Conservation (phyloP, 108 stramenopile species). For the Nitzschia putrida region DNA sequence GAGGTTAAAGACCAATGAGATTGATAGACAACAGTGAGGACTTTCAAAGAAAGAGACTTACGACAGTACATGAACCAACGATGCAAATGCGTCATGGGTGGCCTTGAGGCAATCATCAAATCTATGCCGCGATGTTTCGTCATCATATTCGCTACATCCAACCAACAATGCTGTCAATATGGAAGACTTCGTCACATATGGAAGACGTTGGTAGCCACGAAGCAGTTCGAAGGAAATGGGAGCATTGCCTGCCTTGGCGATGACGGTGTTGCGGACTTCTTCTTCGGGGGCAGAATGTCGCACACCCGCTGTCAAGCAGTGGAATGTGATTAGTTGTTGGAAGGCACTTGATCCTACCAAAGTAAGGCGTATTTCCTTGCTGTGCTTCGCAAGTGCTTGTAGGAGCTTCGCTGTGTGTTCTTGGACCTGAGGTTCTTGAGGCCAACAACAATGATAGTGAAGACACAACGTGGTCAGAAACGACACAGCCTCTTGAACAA, state of each 20-base stretch:
- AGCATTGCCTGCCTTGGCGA: slow-evolving; percentile 31
- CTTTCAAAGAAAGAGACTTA: slow-evolving; percentile 24
- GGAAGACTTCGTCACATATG: slow-evolving; percentile 63
- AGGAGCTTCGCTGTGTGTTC: slow-evolving; percentile 58
- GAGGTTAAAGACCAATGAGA: not conserved
- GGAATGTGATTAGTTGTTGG: slow-evolving; percentile 59
- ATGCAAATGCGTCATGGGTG: slow-evolving; percentile 61
- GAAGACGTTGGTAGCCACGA: slow-evolving; percentile 72
- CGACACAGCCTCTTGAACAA: slow-evolving; percentile 58
- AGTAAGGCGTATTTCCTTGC: slow-evolving; percentile 44
- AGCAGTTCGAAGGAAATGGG: slow-evolving; percentile 44
- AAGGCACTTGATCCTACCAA: slow-evolving; percentile 63
- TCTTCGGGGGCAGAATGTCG: slow-evolving; percentile 56
- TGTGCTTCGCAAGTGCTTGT: slow-evolving; percentile 56
- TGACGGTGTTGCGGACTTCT: slow-evolving; percentile 50
- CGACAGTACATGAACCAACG: slow-evolving; percentile 64
- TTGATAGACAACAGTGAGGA: too few species aligned
- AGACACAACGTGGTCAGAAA: slow-evolving; percentile 71
- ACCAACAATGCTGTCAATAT: slow-evolving; percentile 69
- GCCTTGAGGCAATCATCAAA: slow-evolving; percentile 64
- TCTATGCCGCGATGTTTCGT: slow-evolving; percentile 49
- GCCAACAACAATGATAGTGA: slow-evolving; percentile 84
- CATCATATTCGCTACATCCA: slow-evolving; percentile 62
- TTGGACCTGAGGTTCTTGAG: slow-evolving; percentile 77
- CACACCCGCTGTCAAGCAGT: slow-evolving; percentile 66